Evolutionary conservation across 208 protist species (phyloP), one percentile per base, ranked within the genome.

Genomic region (Jaenimonas drosophilae): DNA sequence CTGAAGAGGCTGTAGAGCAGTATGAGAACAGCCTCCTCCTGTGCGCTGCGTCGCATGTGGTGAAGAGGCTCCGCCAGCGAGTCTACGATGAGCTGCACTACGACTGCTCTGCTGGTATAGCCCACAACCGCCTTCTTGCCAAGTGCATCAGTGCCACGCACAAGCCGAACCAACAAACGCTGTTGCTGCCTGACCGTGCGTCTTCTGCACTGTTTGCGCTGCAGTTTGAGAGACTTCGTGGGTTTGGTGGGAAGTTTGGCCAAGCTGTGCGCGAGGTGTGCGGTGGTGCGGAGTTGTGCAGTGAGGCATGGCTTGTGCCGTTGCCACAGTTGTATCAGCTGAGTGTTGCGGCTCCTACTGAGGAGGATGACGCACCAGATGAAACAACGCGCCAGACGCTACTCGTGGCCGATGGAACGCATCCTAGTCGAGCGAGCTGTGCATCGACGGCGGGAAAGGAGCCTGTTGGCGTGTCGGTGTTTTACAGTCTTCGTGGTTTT

Each of bases 131-230:
- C 42, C 44, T 88, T 40, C 67, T 94, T 25, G 69, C 87, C 25
- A 94, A 94, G 66, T 64, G 53, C 51, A 76, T 88, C 50, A 79
- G 71, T 43, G 74, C 79, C 32, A 61, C 55, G 40, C 64, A 90
- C 64, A 94, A 94, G 52, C 87, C 82, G 25, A 76, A 76, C 46
- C 68, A 90, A 66, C 87, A 94, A 56, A 87, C 81, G 41, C 38
- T 89, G 23, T 60, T 91, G 38, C 50, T 78, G 42, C 73, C 75
- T 14, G 61, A 81, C 48, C 56, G 73, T 41, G 56, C 62, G 36
- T 65, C 65, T n/a, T 69, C 64, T 11, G 65, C 76, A 4, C 49
- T 91, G 25, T 77, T 70, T 58, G 68, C 76, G 36, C 38, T 75
- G 12, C 57, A 50, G 25, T 54, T 85, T 41, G 27, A 47, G 12